Base-by-base conservation (phyloP, 176 grass and related monocot genomes). In the Carex parvula region DNA sequence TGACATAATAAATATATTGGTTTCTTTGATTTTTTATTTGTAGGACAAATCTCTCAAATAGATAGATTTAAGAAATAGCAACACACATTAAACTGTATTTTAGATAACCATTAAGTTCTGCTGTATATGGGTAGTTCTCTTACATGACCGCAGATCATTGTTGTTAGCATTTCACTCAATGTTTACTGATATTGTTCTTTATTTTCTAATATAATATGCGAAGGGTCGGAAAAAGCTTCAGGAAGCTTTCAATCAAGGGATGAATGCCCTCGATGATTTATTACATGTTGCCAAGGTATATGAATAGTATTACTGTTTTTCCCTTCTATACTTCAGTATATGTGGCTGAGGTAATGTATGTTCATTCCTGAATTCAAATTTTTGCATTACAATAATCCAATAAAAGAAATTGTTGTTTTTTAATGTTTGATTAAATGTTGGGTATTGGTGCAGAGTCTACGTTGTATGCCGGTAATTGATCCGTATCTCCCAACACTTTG, bases 391-490 rank as follows among this genome's bases (percentile, higher is more conserved):
- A 14, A 64, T 78, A 78, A 35, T 86, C 68, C 32, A 22, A 79
- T 57, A 17, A 46, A 71, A 78, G 22, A 16, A 57, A 6, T 30
- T 78, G 22, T 55, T 55, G 8, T 14, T 15, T 16, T 78, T 26
- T 78, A 32, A 29, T 56, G 26, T 56, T 71, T 57, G 14, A 56
- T 78, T 7, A 56, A 78, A 78, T 57, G 52, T 33, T 57, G 14
- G 60, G 15, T 18, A 30, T 64, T 90, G 39, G 63, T 87, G 50
- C 76, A 94, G 92, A 89, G 87, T 84, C 78, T 98, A 85, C 90
- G 95, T 83, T 89, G 82, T 46, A 94, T 98, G 95, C 95, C 95
- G 72, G 95, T 98, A 83, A 88, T 93, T 90, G 95, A 98, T 90
- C 91, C 87, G 22, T 84, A 90, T 85, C 91, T 91, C 62, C 92